Percentiles rank a stretch among this genome's conserved stretches.
Conservation (phyloP, 169 alveolate species). For the Babesia ovis region DNA sequence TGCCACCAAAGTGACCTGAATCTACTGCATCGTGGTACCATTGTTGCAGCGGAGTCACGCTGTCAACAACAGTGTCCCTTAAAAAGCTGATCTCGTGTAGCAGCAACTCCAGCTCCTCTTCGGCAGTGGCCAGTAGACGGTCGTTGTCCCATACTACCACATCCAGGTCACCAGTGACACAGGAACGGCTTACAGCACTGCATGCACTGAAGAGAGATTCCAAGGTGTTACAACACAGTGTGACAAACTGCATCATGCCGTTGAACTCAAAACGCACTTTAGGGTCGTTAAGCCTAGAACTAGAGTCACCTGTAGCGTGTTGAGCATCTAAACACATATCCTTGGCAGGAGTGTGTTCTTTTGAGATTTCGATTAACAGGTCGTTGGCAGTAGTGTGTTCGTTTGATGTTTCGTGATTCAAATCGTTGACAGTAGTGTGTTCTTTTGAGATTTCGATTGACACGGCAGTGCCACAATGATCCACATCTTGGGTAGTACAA, state of each 20-base stretch:
- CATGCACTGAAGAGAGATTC: constrained; percentile 27
- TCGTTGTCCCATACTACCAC: constrained; percentile 29
- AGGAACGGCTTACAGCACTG: constrained; percentile 25
- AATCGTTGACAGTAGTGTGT: no score
- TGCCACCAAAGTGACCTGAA: neutral
- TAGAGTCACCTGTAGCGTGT: no score
- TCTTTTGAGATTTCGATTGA: neutral
- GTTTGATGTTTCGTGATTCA: no score
- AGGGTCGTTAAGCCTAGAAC: neutral
- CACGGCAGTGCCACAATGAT: neutral
- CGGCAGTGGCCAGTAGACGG: constrained; percentile 2
- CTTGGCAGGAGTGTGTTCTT: no score
- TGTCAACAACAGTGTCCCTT: neutral
- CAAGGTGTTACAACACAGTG: constrained; percentile 10
- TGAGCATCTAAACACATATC: no score
- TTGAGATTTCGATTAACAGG: no score
- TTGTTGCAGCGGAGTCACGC: constrained; percentile 2
- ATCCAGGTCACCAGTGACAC: constrained; percentile 24
- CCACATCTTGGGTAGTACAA: neutral
- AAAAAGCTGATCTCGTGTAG: constrained; percentile 38
- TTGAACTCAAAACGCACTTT: neutral
- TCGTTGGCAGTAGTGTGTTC: no score
- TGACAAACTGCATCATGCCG: constrained; percentile 3
- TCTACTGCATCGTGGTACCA: neutral
- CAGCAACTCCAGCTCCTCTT: constrained; percentile 32